Evolutionary conservation across 2,329 filamentous ascomycete species (phyloP), one percentile per base, ranked within the genome.

Genomic region (Cladosporium sp.): DNA sequence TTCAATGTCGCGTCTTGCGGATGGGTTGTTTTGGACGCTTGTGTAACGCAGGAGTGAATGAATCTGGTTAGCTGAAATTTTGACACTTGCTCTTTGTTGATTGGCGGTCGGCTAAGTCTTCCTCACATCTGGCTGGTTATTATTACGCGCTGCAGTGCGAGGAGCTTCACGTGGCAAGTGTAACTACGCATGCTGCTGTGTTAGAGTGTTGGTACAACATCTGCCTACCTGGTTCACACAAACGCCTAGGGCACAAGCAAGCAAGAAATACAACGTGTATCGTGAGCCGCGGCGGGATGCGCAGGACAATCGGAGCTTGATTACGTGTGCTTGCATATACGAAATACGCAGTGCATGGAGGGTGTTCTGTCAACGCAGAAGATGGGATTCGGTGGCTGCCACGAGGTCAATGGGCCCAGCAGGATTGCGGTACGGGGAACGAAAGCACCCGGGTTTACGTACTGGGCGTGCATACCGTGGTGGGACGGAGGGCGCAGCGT

Each of bases 381-480:
- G 32, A 26, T 51, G 43, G 43, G 25, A 30, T 30, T 63, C 30
- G 26, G 60, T 54, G 60, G 49, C 49, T 63, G 60, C 60, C 60
- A 63, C 60, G 60, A 61, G 58, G 58, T 25, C 30, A 46, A 61
- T 23, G 28, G 46, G 23, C 36, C 28, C 13, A 43, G 36, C 14
- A 58, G 28, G 56, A 46, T 3, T 30, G 56, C 56, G 56, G 36
- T 46, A 36, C 56, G 56, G 34, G 32, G 56, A 58, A 46, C 56
- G 23, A 39, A n/a, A 25, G 32, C 34, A 25, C n/a, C 36, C 56
- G 34, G 56, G 56, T 39, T 43, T 28, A 8, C 21, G 23, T 58
- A 21, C 25, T 25, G 23, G 32, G 32, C 36, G 18, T 46, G 56
- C 56, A 58, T 23, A 25, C 8, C 11, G 34, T 28, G 32, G 56